A percentile compares a stretch with the other conserved stretches of the same genome.
Evolutionary conservation across 257 asterid genomes (phyloP).

Genomic region (Scutellaria galericulata): DNA sequence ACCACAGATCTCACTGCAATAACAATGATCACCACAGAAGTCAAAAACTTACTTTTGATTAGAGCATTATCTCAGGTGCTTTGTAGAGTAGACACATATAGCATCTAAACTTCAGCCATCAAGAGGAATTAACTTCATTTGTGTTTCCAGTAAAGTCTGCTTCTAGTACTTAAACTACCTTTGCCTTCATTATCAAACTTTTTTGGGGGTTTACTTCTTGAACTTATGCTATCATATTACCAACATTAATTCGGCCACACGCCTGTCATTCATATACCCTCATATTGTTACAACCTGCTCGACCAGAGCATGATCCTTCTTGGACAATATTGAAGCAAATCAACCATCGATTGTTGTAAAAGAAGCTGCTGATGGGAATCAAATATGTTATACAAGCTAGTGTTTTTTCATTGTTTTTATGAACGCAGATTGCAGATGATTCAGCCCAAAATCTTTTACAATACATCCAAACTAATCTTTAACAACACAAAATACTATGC

Average conservation of each 20-base stretch:
- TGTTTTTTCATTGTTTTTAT: neutral
- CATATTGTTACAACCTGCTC: neutral
- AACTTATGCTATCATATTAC: neutral
- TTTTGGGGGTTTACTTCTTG: neutral
- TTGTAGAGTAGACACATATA: neutral
- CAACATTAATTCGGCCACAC: neutral
- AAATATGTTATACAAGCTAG: neutral
- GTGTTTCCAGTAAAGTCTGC: constrained; percentile 3
- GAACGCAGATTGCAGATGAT: constrained; percentile 10
- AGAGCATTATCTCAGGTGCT: neutral
- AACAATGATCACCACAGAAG: constrained; percentile 27
- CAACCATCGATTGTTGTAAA: neutral
- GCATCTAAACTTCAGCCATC: constrained; percentile 7
- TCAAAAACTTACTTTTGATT: neutral
- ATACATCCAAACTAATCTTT: neutral
- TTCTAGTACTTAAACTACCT: neutral
- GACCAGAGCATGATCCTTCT: neutral
- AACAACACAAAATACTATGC: neutral
- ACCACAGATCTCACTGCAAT: constrained; percentile 59
- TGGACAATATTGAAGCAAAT: neutral
- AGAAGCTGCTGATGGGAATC: constrained; percentile 8
- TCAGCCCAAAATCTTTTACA: neutral
- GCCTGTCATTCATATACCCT: neutral
- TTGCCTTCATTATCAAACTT: neutral
- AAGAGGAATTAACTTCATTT: neutral